Conservation (phyloP, 352 stramenopile species). For the Blastocystis sp. region DNA sequence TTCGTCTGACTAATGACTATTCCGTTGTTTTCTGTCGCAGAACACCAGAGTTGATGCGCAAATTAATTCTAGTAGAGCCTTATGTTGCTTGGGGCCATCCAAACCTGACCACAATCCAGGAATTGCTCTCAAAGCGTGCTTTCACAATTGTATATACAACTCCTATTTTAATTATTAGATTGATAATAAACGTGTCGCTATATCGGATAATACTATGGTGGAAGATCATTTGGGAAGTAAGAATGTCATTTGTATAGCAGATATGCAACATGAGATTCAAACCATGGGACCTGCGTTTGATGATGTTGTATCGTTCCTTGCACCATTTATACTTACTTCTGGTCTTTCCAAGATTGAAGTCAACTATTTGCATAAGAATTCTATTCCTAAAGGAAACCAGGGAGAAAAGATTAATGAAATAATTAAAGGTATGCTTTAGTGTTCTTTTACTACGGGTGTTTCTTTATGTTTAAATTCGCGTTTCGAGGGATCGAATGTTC, state of each 20-base stretch:
- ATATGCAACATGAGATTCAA: slow-evolving; percentile 61
- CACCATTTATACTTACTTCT: slow-evolving; percentile 25
- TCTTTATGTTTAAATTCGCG: slow-evolving; percentile 19
- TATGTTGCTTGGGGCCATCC: slow-evolving; percentile 56
- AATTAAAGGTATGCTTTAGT: slow-evolving; percentile 64
- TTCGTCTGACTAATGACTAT: neutral
- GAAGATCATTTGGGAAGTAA: slow-evolving; percentile 54
- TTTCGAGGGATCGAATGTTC: neutral
- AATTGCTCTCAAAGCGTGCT: slow-evolving; percentile 40
- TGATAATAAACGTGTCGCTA: slow-evolving; percentile 22
- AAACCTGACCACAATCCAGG: neutral
- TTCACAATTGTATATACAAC: slow-evolving; percentile 21
- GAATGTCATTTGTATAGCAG: slow-evolving; percentile 52
- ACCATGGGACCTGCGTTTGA: slow-evolving; percentile 51
- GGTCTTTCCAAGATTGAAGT: slow-evolving; percentile 13
- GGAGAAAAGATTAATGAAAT: slow-evolving; percentile 66
- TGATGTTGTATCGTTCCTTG: slow-evolving; percentile 8
- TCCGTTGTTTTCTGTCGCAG: neutral
- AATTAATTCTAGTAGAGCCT: slow-evolving; percentile 60
- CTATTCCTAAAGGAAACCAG: slow-evolving; percentile 1
- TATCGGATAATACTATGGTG: slow-evolving; percentile 66
- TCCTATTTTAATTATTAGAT: slow-evolving; percentile 22
- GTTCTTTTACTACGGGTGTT: slow-evolving; percentile 22
- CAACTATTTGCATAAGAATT: slow-evolving; percentile 43
- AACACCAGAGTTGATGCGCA: slow-evolving; percentile 1